A percentile compares a stretch with the other conserved stretches of the same genome.
Conservation (phyloP, 2,329 filamentous ascomycete species). For the Coniochaeta prunicola region DNA sequence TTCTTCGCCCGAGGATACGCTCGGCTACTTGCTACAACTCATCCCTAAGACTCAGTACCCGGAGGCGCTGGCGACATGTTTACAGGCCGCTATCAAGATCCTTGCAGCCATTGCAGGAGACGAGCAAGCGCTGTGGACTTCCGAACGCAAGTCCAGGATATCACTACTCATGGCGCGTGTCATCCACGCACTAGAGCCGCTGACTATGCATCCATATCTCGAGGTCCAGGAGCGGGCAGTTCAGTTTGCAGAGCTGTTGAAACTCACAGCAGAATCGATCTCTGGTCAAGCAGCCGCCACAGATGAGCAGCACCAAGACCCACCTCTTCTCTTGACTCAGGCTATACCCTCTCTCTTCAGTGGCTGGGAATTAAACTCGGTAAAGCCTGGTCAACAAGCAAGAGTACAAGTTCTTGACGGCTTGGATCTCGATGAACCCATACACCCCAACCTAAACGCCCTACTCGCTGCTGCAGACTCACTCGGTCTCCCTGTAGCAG, state of each 20-base stretch:
- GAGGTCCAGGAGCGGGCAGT: constrained; percentile 95
- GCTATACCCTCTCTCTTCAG: constrained; percentile 83
- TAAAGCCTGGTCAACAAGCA: constrained; percentile 71
- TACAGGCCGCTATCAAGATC: constrained; percentile 83
- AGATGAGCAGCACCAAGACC: constrained; percentile 50
- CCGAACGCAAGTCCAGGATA: constrained; percentile 65
- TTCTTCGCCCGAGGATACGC: constrained; percentile 59
- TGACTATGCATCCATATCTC: constrained; percentile 75
- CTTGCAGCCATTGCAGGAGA: constrained; percentile 66
- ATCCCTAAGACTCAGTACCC: constrained; percentile 50
- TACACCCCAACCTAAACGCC: constrained; percentile 65
- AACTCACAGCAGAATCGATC: constrained; percentile 75
- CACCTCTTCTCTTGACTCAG: constrained; percentile 80
- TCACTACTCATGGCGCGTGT: constrained; percentile 75
- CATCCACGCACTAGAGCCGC: constrained; percentile 70
- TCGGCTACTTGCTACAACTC: constrained; percentile 67
- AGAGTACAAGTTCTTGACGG: constrained; percentile 76
- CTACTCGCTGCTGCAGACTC: constrained; percentile 57
- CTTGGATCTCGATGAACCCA: constrained; percentile 72
- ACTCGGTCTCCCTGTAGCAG: constrained; percentile 31
- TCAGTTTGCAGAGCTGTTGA: constrained; percentile 84
- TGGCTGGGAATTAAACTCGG: constrained; percentile 86
- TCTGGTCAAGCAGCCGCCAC: constrained; percentile 55
- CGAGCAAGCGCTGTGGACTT: constrained; percentile 60
- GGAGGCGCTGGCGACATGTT: constrained; percentile 65